Evolutionary conservation across 176 grass and related monocot species (phyloP), one percentile per base, ranked within the genome.

Genomic region (Triticum monococcum): DNA sequence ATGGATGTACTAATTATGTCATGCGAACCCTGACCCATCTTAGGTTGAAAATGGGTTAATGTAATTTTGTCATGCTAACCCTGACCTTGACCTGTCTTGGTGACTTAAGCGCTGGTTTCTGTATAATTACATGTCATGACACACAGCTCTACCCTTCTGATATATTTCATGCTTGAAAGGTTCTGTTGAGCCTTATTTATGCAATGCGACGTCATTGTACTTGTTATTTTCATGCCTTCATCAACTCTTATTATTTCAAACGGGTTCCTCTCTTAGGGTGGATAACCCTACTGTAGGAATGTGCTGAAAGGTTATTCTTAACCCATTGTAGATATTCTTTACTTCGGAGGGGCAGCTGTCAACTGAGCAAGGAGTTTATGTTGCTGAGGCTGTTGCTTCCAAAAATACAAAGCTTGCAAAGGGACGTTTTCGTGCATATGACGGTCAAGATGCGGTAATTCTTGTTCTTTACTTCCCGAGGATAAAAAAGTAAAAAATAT

Each of bases 391-490:
- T 65, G 86, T 98, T 79, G 69, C 80, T 86, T 83, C 84, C 22
- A 98, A 92, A 89, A 98, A 96, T 69, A 91, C 86, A 72, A 95
- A 90, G 89, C 93, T 94, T 81, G 90, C 93, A 7, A 96, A 98
- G 85, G 96, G 96, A 12, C 91, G 93, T 89, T 98, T 95, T 69
- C 91, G 93, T 76, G 86, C 90, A 68, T 98, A 98, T 65, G 93
- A 93, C 64, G 91, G 90, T 45, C 83, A 88, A 88, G 96, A 95
- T 37, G 81, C 8, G 84, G 96, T 98, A 95, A 86, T 52, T 26
- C 25, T 79, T 74, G 41, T 86, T 84, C 77, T 85, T 85, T 45
- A 64, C 72, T 66, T 11, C 25, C 18, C n/a, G 36, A 5, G 60
- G 25, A 63, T 63, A 32, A 85, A 76, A 57, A 46, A 16, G n/a